Base-by-base conservation (phyloP, 2,329 filamentous ascomycete species). In the Penicillium sclerotigenum region DNA sequence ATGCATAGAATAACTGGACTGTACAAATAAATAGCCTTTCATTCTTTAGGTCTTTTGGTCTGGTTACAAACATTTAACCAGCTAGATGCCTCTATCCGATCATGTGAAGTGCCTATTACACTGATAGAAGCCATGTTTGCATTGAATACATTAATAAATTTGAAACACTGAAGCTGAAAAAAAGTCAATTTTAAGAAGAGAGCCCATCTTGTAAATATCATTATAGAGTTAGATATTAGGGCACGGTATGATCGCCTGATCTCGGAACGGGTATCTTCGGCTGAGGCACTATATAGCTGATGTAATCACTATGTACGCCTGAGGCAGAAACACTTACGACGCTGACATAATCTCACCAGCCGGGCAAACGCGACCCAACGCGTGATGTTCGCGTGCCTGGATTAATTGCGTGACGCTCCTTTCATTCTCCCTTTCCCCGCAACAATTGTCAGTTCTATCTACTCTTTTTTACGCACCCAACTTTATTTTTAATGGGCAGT, bases 341-440 rank as follows among this genome's bases (percentile, higher is more conserved):
- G 40, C 18, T 52, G 47, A 56, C 40, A 40, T 56, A 56, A 56
- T 31, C 3, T 16, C 16, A 24, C n/a, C 10, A 13, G 49, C 38
- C 22, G 28, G 37, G 22, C 34, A n/a, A 37, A 56, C 53, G 47
- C 53, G 53, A 56, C 20, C 16, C 2, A 10, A 52, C 53, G 53
- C 53, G 53, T 46, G 22, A 7, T 41, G 26, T 28, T 22, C 53
- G 48, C 47, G 53, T 40, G 26, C 40, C 28, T 52, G 8, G 37
- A 46, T 52, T 34, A 29, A 52, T 50, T 34, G 50, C 58, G 61
- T 50, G 62, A 59, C 26, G 50, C 52, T 52, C 38, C 53, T 54
- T 61, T 52, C 40, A 47, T 52, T 47, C 55, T 62, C 59, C 56
- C 57, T 53, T 56, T 60, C 61, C 61, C 64, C 60, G 57, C 60